These are phyloP conservation scores for Trichosporon sp. DNA, from an alignment of 1,284 basidiomycete species.

Conservation along the genomic window DNA sequence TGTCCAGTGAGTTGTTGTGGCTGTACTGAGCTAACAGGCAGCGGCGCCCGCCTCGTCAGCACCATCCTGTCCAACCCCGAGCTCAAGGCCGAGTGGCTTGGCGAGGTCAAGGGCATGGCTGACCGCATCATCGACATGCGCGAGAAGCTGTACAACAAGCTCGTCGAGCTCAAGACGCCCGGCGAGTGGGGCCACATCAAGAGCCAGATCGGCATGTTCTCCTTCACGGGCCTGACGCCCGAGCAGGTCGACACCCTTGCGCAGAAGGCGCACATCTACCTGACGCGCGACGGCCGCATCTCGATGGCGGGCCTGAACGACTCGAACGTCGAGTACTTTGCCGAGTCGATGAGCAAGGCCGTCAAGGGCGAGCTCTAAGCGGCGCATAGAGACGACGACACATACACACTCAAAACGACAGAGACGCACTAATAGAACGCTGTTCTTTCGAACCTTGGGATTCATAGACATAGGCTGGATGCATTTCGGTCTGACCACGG, in stretches of 20 bases:
- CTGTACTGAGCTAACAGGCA: constrained; percentile 26
- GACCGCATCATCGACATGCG: constrained; percentile 96
- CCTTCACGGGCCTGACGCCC: constrained; percentile 75
- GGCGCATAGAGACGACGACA: background rate
- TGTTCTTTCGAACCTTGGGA: background rate
- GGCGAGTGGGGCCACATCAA: constrained; percentile 95
- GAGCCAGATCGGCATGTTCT: constrained; percentile 75
- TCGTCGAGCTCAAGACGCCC: constrained; percentile 83
- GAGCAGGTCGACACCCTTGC: constrained; percentile 82
- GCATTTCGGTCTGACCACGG: no score
- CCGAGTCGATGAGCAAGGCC: constrained; percentile 72
- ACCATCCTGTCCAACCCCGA: constrained; percentile 71
- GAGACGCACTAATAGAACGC: background rate
- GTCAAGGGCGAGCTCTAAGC: constrained; percentile 61
- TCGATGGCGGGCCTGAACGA: constrained; percentile 94
- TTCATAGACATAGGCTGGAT: background rate
- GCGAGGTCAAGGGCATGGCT: constrained; percentile 91
- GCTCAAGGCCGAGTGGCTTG: constrained; percentile 79
- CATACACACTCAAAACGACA: background rate
- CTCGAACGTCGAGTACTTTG: constrained; percentile 82
- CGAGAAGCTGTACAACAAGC: constrained; percentile 69
- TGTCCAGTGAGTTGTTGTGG: constrained; percentile 55
- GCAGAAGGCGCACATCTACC: constrained; percentile 88
- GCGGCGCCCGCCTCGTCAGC: constrained; percentile 81
- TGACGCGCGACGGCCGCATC: constrained; percentile 67